phyloP scores from a whole-genome alignment of 345 rosid species.

The Eucalyptus brandiana region DNA sequence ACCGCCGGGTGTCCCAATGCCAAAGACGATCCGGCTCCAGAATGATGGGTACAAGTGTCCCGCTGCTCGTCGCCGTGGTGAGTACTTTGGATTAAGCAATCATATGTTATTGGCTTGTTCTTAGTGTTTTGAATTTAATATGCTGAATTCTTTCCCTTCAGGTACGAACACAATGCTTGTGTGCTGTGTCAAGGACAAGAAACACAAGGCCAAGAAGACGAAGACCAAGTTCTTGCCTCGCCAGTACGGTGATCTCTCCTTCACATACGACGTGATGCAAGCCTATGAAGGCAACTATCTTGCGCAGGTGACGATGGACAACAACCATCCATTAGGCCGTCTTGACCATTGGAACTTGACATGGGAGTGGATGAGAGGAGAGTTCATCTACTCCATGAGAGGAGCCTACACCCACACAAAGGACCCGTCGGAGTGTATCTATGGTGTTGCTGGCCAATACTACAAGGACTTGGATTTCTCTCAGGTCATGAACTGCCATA shows the following conservation, averaged over 20 bases:
- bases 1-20: constrained; percentile 55
- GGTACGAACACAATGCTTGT: constrained; percentile 44
- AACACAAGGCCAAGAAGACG: constrained; percentile 23
- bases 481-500: constrained; percentile 51
- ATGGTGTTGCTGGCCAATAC: constrained; percentile 50
- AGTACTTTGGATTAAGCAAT: neutral
- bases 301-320: constrained; percentile 87
- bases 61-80: constrained; percentile 30
- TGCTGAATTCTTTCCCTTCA: constrained; percentile 1
- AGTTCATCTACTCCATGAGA: constrained; percentile 67
- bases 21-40: constrained; percentile 38
- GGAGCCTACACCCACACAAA: constrained; percentile 68
- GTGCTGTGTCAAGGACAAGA: constrained; percentile 74
- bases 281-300: constrained; percentile 58
- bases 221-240: constrained; percentile 36
- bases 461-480: constrained; percentile 63
- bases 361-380: constrained; percentile 92
- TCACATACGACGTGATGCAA: constrained; percentile 61
- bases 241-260: constrained; percentile 49
- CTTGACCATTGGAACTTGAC: constrained; percentile 92
- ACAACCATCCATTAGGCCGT: constrained; percentile 56
- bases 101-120: neutral
- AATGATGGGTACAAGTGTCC: constrained; percentile 76
- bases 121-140: neutral
- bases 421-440: constrained; percentile 48